These are phyloP conservation scores for Rhodomyrtus tomentosa DNA, from an alignment of 345 rosid species.

Conservation along the genomic window DNA sequence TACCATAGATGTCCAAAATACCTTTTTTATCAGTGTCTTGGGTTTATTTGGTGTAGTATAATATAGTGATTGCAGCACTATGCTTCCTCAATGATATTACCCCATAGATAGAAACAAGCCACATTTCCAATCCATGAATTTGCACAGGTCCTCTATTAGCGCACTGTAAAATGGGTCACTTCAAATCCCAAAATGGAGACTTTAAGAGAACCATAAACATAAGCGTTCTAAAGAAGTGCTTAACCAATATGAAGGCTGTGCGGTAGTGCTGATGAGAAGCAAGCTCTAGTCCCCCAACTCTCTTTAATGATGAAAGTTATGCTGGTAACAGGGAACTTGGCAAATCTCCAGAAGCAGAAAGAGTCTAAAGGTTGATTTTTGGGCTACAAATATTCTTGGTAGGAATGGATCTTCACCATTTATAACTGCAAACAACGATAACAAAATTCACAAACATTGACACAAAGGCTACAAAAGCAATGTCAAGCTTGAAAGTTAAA, in stretches of 20 bases:
- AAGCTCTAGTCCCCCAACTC: not conserved
- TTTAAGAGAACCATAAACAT: not conserved
- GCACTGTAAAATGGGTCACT: not conserved
- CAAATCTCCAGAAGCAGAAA: not conserved
- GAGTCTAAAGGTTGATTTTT: not conserved
- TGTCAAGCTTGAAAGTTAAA: not conserved
- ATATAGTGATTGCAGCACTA: not conserved
- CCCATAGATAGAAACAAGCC: not conserved
- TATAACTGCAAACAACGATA: not conserved
- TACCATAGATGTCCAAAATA: not conserved
- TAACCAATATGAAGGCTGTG: not conserved
- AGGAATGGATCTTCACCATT: not conserved
- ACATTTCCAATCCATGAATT: not conserved
- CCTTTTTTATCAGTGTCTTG: not conserved
- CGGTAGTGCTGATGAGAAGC: not conserved
- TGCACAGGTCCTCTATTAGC: not conserved
- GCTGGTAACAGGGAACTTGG: not conserved
- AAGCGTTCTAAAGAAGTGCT: not conserved
- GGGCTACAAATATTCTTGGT: not conserved
- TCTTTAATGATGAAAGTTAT: not conserved
- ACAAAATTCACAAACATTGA: not conserved
- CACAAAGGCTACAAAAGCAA: not conserved
- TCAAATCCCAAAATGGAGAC: not conserved
- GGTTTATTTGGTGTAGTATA: not conserved
- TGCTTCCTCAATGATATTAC: not conserved